Percentiles rank a stretch among this genome's conserved stretches.
These are phyloP conservation scores for Fusarium illudens DNA, from an alignment of 2,329 filamentous ascomycete species.

Conservation along the genomic window DNA sequence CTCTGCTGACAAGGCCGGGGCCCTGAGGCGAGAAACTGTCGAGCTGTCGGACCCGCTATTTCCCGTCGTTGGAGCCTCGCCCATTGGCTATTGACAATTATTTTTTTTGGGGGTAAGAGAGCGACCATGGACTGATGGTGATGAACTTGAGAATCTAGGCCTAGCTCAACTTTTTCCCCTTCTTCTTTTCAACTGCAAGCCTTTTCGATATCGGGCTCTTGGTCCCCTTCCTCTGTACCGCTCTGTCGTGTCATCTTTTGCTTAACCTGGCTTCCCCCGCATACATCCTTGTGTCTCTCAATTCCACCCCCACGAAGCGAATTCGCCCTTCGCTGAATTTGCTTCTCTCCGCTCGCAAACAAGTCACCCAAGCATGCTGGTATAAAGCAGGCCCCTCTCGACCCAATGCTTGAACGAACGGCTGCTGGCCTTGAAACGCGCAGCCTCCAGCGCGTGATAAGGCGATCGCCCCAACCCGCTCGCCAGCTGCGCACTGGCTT, in stretches of 20 bases:
- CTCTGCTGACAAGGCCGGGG: not conserved
- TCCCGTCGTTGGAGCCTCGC: not conserved
- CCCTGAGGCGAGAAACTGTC: slow-evolving; percentile 16
- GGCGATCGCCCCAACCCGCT: slow-evolving; percentile 50
- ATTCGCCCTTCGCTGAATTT: slow-evolving; percentile 1
- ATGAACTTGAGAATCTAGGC: slow-evolving; percentile 6
- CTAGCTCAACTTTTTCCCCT: slow-evolving; percentile 18
- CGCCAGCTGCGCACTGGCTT: slow-evolving; percentile 60
- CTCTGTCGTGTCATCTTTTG: not conserved
- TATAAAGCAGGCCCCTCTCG: slow-evolving; percentile 11
- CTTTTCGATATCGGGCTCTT: not conserved
- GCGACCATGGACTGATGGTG: slow-evolving; percentile 27
- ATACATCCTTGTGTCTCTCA: not conserved
- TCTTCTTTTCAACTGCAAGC: not conserved
- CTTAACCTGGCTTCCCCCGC: not conserved
- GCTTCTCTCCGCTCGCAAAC: slow-evolving; percentile 1
- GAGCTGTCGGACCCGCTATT: slow-evolving; percentile 6
- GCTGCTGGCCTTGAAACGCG: slow-evolving; percentile 64
- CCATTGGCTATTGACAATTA: slow-evolving; percentile 17
- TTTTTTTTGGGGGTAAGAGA: slow-evolving; percentile 11
- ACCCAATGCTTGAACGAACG: slow-evolving; percentile 66
- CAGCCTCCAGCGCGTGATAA: slow-evolving; percentile 62
- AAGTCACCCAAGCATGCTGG: slow-evolving; percentile 40
- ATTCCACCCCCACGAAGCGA: slow-evolving; percentile 11
- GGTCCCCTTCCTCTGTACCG: not conserved